phyloP scores from a whole-genome alignment of 2,329 filamentous ascomycete genomes.

The Dactylonectria estremocensis region DNA sequence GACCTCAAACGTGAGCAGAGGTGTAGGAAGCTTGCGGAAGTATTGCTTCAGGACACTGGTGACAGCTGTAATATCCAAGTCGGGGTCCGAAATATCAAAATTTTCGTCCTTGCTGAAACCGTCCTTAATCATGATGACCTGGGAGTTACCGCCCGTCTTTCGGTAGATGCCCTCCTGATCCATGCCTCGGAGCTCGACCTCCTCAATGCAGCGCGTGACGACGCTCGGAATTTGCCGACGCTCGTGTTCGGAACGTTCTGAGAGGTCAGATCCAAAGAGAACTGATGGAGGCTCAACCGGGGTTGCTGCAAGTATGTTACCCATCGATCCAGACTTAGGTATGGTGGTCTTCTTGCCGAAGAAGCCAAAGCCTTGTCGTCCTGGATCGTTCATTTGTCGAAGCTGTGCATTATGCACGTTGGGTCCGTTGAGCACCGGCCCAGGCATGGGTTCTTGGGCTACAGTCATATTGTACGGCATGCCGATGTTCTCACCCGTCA shows the following conservation, averaged over 20 bases:
- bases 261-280: slow-evolving; percentile 92
- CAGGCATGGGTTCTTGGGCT: slow-evolving; percentile 53
- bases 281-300: slow-evolving; percentile 69
- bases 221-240: slow-evolving; percentile 91
- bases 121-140: slow-evolving; percentile 90
- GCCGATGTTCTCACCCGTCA: slow-evolving; percentile 76
- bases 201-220: slow-evolving; percentile 93
- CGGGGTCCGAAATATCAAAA: slow-evolving; percentile 93
- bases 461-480: slow-evolving; percentile 81
- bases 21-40: slow-evolving; percentile 91
- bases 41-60: slow-evolving; percentile 98
- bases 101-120: slow-evolving; percentile 91
- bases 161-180: slow-evolving; percentile 98
- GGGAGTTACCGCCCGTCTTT: slow-evolving; percentile 94
- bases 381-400: slow-evolving; percentile 48
- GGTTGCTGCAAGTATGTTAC: slow-evolving; percentile 58
- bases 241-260: slow-evolving; percentile 89
- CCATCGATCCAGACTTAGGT: slow-evolving; percentile 66
- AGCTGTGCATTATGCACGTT: slow-evolving; percentile 38
- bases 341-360: slow-evolving; percentile 73
- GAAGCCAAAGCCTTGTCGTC: slow-evolving; percentile 78
- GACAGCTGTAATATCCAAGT: slow-evolving; percentile 95
- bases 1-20: slow-evolving; percentile 91
- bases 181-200: slow-evolving; percentile 97
- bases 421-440: slow-evolving; percentile 48